A percentile compares a stretch with the other conserved stretches of the same genome.
These are phyloP conservation scores for Eimeria mitis DNA, from an alignment of 169 alveolate species.

Conservation along the genomic window DNA sequence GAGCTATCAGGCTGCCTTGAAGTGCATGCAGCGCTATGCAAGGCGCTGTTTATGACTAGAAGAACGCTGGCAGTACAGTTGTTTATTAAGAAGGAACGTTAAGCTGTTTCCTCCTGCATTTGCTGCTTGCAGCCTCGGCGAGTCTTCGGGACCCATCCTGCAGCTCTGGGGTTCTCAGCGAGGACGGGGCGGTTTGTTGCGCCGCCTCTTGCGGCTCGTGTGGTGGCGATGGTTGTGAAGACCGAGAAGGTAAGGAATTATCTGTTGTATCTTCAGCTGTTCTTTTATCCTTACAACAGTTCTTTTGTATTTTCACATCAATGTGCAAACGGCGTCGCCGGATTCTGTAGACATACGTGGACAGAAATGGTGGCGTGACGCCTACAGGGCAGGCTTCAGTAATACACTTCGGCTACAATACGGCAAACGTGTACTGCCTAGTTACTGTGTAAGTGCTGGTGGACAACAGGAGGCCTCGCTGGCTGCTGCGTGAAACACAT, in stretches of 20 bases:
- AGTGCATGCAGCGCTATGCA: background rate
- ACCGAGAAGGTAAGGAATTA: constrained; percentile 26
- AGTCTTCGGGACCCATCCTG: constrained; percentile 63
- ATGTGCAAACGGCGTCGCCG: background rate
- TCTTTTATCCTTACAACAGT: too few species aligned
- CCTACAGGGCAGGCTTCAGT: background rate
- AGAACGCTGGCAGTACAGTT: background rate
- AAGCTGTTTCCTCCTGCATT: background rate
- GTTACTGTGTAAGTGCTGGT: background rate
- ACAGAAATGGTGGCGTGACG: background rate
- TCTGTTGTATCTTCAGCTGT: background rate
- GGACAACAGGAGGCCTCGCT: constrained; percentile 31
- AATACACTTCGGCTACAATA: background rate
- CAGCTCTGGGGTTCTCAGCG: constrained; percentile 64
- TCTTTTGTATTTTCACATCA: background rate
- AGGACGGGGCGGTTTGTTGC: constrained; percentile 33
- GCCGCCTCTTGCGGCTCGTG: constrained; percentile 47
- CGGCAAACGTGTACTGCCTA: background rate
- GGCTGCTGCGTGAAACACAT: constrained; percentile 61
- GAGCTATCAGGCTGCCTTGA: background rate
- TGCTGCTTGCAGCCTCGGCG: constrained; percentile 33
- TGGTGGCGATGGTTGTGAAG: constrained; percentile 66
- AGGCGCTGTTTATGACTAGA: background rate
- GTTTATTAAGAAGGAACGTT: background rate
- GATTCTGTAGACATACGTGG: background rate